Evolutionary conservation across 345 rosid genomes (phyloP).

Genomic region (Salix dunnii): DNA sequence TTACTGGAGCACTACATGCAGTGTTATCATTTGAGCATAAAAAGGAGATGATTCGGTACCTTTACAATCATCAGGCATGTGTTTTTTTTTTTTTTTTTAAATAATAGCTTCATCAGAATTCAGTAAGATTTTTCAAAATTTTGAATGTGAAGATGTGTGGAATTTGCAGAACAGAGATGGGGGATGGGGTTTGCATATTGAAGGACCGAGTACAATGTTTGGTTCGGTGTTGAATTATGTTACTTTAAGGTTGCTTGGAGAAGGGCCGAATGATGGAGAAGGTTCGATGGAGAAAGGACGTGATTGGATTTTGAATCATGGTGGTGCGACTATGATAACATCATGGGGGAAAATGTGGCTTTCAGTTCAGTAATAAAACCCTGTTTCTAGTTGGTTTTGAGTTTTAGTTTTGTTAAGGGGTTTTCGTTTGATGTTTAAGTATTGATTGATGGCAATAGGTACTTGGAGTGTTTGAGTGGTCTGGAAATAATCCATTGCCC

Average conservation of each 20-base stretch:
- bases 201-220: conserved; percentile 98
- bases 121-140: no score
- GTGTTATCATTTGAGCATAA: conserved; percentile 71
- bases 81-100: not conserved
- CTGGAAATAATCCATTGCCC: conserved; percentile 94
- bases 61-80: conserved; percentile 84
- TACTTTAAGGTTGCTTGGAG: conserved; percentile 87
- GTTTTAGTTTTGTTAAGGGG: conserved; percentile 8
- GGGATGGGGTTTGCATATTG: conserved; percentile 99
- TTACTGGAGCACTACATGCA: conserved; percentile 82
- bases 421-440: conserved; percentile 14
- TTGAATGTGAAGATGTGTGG: not conserved
- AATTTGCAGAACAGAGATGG: conserved; percentile 84
- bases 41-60: conserved; percentile 78
- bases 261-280: conserved; percentile 81
- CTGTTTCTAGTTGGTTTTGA: conserved; percentile 3
- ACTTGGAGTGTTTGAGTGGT: conserved; percentile 94
- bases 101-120: not conserved
- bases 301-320: conserved; percentile 81
- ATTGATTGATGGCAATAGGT: conserved; percentile 49
- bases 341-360: conserved; percentile 99
- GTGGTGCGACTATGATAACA: conserved; percentile 85
- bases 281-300: conserved; percentile 81
- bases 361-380: conserved; percentile 56
- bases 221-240: conserved; percentile 84